Conservation (phyloP, 257 asterid species). For the Linderniella brevidens region DNA sequence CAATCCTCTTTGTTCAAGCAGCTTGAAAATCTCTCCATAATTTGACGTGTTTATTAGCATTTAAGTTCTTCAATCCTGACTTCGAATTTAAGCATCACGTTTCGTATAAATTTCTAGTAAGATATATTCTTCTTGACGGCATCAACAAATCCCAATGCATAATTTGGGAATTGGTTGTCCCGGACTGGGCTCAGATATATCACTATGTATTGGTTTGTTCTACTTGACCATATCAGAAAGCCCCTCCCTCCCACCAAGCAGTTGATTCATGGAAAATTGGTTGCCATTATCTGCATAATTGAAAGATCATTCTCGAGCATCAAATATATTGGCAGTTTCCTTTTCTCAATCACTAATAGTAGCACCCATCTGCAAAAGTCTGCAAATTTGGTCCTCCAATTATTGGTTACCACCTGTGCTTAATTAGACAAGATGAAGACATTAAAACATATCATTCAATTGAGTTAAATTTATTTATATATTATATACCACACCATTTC, state of each 20-base stretch:
- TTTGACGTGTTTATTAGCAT: conserved; percentile 48
- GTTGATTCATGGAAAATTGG: conserved; percentile 24
- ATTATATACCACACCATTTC: too few relatives aligned
- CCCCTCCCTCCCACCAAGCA: conserved; percentile 21
- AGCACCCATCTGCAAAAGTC: conserved; percentile 70
- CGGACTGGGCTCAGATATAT: conserved; percentile 22
- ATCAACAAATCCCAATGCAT: conserved; percentile 61
- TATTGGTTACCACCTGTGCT: conserved; percentile 33
- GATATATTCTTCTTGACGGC: conserved; percentile 86
- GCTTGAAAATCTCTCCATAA: conserved; percentile 62
- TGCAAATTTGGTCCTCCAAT: conserved; percentile 13
- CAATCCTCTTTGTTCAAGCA: conserved; percentile 49
- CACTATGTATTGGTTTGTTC: conserved; percentile 21
- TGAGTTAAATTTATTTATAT: too few relatives aligned
- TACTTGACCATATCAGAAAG: conserved; percentile 27
- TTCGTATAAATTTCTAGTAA: conserved; percentile 51
- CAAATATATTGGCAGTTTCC: conserved; percentile 63
- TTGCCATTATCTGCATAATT: conserved; percentile 56
- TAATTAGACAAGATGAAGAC: conserved; percentile 10
- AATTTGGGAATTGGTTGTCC: conserved; percentile 41
- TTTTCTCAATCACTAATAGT: conserved; percentile 50
- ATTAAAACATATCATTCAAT: conserved; percentile 1
- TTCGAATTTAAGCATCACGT: conserved; percentile 62
- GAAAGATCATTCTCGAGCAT: conserved; percentile 75
- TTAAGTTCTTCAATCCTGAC: conserved; percentile 64